Percentiles rank a stretch among this genome's conserved stretches.
Evolutionary conservation across 805 yeast species (phyloP).

Genomic region (Myxozyma lipomycoides): DNA sequence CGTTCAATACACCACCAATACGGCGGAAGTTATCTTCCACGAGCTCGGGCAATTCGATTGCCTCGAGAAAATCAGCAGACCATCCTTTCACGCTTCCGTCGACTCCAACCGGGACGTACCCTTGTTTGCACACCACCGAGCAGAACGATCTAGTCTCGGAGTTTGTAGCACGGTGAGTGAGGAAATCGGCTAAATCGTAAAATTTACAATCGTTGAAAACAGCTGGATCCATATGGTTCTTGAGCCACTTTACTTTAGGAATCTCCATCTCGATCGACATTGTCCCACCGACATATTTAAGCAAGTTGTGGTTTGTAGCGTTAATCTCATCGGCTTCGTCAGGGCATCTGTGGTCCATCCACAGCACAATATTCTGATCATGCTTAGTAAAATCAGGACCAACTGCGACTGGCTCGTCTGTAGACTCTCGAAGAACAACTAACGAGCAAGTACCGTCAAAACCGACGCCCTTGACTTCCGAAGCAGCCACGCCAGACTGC

Average conservation of each 20-base stretch:
- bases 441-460: constrained; percentile 97
- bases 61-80: constrained; percentile 71
- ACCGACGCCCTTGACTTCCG: constrained; percentile 76
- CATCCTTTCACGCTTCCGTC: constrained; percentile 85
- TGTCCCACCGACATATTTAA: constrained; percentile 92
- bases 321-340: constrained; percentile 77
- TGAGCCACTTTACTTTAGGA: constrained; percentile 96
- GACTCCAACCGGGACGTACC: constrained; percentile 87
- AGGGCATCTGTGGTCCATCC: constrained; percentile 98
- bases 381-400: constrained; percentile 75
- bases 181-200: constrained; percentile 86
- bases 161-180: constrained; percentile 88
- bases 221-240: constrained; percentile 67
- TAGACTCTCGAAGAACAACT: constrained; percentile 65
- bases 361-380: constrained; percentile 78
- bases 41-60: constrained; percentile 71
- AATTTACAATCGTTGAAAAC: constrained; percentile 63
- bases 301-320: constrained; percentile 68
- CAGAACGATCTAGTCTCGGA: constrained; percentile 82
- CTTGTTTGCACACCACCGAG: constrained; percentile 93
- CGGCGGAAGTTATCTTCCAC: constrained; percentile 69
- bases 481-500: constrained; percentile 69
- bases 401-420: constrained; percentile 73
- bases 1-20: constrained; percentile 78
- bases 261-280: constrained; percentile 99